Base-by-base conservation (phyloP, 1,139 yeast genomes). In the Debaryomyces coudertii region DNA sequence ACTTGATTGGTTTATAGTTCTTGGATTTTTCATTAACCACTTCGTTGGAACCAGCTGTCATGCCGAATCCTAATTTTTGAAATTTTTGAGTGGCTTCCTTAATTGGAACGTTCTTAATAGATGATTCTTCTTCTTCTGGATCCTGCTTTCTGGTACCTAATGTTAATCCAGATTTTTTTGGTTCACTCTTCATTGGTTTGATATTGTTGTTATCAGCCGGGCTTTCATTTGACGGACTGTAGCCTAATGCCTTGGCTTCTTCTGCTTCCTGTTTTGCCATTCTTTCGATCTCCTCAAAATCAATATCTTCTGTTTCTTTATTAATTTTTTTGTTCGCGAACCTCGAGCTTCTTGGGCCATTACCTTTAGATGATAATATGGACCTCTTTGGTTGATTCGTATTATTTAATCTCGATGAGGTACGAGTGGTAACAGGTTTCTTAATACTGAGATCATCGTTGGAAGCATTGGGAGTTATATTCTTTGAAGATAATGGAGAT, bases 201-300 rank as follows among this genome's bases (percentile, higher is more conserved):
- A 24, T 35, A 37, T 7, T 25, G 3, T 22, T 29, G 6, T 5
- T 4, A 5, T 36, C 45, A 5, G 62, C 51, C 2, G 57, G 55
- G 28, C 66, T 65, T 20, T 61, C 71, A 36, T 69, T 73, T 35
- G 70, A 68, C 7, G 92, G 89, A 53, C 81, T 81, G 63, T 87
- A 87, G 5, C 96, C 96, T 55, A 89, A 77, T 53, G 76, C 73
- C 53, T 81, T 80, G 23, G 87, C 81, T 56, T 85, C 86, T 61
- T 85, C 88, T 46, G 85, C 90, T 64, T 92, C 97, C 57, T 79
- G 78, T 64, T 85, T 82, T 22, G 97, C 98, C 60, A 85, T 86
- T 62, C 79, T 85, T 64, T 90, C 98, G 53, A 90, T 85, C 57
- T 87, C 96, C 55, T 93, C 98, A 58, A 93, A 93, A 64, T 93